Conservation (phyloP, 1,139 yeast genomes). For the Magnusiomyces paraingens region DNA sequence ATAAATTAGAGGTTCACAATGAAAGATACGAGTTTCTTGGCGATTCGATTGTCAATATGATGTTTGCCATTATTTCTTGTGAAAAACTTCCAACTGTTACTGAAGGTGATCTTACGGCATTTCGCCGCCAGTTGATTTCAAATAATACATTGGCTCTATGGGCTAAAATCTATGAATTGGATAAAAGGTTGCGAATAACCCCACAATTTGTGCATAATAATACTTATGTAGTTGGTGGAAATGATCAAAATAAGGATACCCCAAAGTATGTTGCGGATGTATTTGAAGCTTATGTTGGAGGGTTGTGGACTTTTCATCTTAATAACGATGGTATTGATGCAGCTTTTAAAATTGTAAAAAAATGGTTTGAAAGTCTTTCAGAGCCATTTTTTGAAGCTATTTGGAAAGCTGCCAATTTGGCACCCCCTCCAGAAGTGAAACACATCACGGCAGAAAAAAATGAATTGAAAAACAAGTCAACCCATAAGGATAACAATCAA, state of each 20-base stretch:
- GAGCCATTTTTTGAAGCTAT: slow-evolving; percentile 44
- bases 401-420: slow-evolving; percentile 12
- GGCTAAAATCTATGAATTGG: slow-evolving; percentile 65
- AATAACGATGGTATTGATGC: slow-evolving; percentile 44
- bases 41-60: slow-evolving; percentile 74
- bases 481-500: not conserved
- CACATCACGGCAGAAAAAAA: not conserved
- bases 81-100: slow-evolving; percentile 58
- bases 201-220: not conserved
- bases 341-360: slow-evolving; percentile 43
- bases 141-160: slow-evolving; percentile 69
- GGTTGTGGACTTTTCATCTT: slow-evolving; percentile 37
- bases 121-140: slow-evolving; percentile 66
- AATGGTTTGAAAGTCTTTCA: slow-evolving; percentile 56
- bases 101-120: slow-evolving; percentile 75
- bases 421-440: not conserved
- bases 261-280: slow-evolving; percentile 64
- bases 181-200: slow-evolving; percentile 45
- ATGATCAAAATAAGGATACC: slow-evolving; percentile 21
- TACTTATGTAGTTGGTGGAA: slow-evolving; percentile 25
- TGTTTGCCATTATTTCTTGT: slow-evolving; percentile 64
- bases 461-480: not conserved
- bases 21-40: slow-evolving; percentile 93
- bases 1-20: slow-evolving; percentile 60
- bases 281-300: slow-evolving; percentile 90